These are phyloP conservation scores for Triglochin maritima DNA, from an alignment of 106 monocot species.

Conservation along the genomic window DNA sequence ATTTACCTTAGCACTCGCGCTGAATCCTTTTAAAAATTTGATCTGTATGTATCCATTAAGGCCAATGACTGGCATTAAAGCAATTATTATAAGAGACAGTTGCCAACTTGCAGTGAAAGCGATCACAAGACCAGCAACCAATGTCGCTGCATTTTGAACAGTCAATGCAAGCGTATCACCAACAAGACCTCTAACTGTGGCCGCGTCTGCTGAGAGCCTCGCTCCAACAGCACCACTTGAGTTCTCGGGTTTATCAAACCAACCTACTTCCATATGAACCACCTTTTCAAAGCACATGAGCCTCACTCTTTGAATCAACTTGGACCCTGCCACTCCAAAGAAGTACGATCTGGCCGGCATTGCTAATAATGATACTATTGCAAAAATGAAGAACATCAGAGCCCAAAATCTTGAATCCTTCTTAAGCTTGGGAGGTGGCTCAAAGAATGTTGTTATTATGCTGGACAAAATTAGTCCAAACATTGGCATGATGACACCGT, in stretches of 20 bases:
- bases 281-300: slow-evolving; percentile 42
- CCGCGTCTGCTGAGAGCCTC: slow-evolving; percentile 60
- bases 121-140: slow-evolving; percentile 38
- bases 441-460: slow-evolving; percentile 21
- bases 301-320: slow-evolving; percentile 40
- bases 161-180: slow-evolving; percentile 46
- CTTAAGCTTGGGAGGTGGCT: slow-evolving; percentile 16
- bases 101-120: slow-evolving; percentile 51
- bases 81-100: slow-evolving; percentile 36
- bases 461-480: slow-evolving; percentile 23
- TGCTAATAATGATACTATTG: slow-evolving; percentile 14
- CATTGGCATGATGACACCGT: slow-evolving; percentile 21
- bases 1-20: slow-evolving; percentile 47
- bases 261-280: slow-evolving; percentile 41
- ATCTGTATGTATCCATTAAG: slow-evolving; percentile 35
- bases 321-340: slow-evolving; percentile 51
- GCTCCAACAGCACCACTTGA: slow-evolving; percentile 56
- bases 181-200: slow-evolving; percentile 50
- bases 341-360: slow-evolving; percentile 30
- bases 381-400: slow-evolving; percentile 14
- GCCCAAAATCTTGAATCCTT: slow-evolving; percentile 30
- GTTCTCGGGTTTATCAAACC: slow-evolving; percentile 46
- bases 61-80: slow-evolving; percentile 38
- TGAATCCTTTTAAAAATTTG: slow-evolving; percentile 50
- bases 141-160: slow-evolving; percentile 32